Base-by-base conservation (phyloP, 805 yeast species). In the Lachancea sp. region DNA sequence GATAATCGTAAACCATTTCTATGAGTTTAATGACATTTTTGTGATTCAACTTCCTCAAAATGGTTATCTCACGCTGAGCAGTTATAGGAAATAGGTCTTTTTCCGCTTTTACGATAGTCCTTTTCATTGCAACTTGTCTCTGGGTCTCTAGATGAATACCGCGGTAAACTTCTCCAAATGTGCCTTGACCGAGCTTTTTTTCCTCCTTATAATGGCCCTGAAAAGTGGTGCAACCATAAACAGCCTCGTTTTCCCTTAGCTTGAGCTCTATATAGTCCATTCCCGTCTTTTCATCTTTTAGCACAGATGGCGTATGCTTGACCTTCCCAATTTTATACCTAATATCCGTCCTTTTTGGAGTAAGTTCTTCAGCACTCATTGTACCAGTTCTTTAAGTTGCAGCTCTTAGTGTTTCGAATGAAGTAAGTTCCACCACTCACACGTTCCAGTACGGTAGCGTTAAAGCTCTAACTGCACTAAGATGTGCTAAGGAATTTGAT, bases 11-110 rank as follows among this genome's bases (percentile, higher is more conserved):
- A 0, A 89, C 72, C 80, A 90, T 80, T 48, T 88, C 97, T 8
- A 83, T 56, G 30, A 92, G 69, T 46, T 80, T 86, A 18, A 92
- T 69, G 13, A 90, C 74, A 58, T 92, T 86, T 20, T 67, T 63
- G 58, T 90, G 86, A 39, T 70, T 60, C 37, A 92, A 66, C 36
- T 71, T 69, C 61, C 85, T 86, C 61, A 92, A 68, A 17, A 88
- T 85, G 13, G 81, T 75, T 43, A 90, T 88, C 56, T 92, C 99
- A 46, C 99, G 73, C 62, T 89, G 76, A 2, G 97, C 96, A 0
- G 98, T 92, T 20, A 92, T 80, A 1, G 98, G 97, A 56, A 90
- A 88, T 25, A 85, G 83, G 38, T 68, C 68, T 25, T 57, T 55
- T 29, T 61, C 61, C 11, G 64, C 61, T 43, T 60, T 63, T 19